These are phyloP conservation scores for Mycena chlorophos DNA, from an alignment of 768 basidiomycete species.

Conservation along the genomic window DNA sequence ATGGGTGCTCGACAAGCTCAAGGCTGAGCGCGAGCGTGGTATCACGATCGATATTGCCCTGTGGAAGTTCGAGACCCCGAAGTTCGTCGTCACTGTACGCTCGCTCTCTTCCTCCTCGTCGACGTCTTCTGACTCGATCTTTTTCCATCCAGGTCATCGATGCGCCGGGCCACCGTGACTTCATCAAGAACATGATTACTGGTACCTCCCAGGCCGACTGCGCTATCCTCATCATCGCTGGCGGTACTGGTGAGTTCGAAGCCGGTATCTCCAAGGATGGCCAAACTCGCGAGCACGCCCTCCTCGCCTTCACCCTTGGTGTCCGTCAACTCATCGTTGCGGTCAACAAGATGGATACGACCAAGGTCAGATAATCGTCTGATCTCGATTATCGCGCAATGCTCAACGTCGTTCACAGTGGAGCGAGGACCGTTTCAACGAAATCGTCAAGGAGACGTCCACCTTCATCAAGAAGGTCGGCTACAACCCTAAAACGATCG, in stretches of 20 bases:
- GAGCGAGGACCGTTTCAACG: conserved; percentile 99
- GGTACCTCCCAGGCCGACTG: conserved; percentile 99
- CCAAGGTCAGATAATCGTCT: conserved; percentile 57
- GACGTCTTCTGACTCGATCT: conserved; percentile 21
- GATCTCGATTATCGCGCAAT: background rate
- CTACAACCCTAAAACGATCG: conserved; percentile 98
- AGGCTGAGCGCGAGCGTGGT: conserved; percentile 99
- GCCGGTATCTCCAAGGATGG: conserved; percentile 99
- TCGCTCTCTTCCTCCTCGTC: conserved; percentile 11
- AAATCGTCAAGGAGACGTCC: conserved; percentile 98
- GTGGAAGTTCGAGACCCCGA: conserved; percentile 99
- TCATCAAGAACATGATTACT: conserved; percentile 99
- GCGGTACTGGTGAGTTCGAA: conserved; percentile 99
- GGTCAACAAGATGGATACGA: conserved; percentile 99
- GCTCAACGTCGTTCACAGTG: conserved; percentile 55
- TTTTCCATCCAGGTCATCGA: conserved; percentile 91
- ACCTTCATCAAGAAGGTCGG: conserved; percentile 99
- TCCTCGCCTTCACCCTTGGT: conserved; percentile 99
- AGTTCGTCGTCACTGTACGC: conserved; percentile 87
- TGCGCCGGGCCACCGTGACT: conserved; percentile 99
- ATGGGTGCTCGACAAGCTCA: conserved; percentile 99
- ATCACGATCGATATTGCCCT: conserved; percentile 99
- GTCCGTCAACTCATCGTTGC: conserved; percentile 99
- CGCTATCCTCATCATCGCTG: conserved; percentile 98
- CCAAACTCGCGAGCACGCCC: conserved; percentile 99